A percentile compares a stretch with the other conserved stretches of the same genome.
phyloP scores from a whole-genome alignment of 768 basidiomycete genomes.

The Amanita thiersii region DNA sequence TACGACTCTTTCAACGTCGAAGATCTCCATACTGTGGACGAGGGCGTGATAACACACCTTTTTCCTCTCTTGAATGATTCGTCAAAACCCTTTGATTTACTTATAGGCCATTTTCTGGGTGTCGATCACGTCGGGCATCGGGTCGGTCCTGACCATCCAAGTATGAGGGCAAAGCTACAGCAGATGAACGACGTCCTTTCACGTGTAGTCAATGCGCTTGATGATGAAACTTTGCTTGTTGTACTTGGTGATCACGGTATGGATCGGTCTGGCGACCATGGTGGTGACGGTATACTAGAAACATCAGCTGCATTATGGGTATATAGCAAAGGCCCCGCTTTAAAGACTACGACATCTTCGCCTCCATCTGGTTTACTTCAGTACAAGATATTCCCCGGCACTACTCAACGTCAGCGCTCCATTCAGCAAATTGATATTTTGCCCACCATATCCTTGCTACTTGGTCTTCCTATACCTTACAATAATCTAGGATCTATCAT shows the following conservation, averaged over 20 bases:
- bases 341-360: slow-evolving; percentile 26
- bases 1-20: slow-evolving; percentile 99
- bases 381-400: slow-evolving; percentile 52
- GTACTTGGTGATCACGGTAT: slow-evolving; percentile 97
- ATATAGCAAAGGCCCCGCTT: slow-evolving; percentile 67
- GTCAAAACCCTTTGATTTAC: slow-evolving; percentile 66
- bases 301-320: slow-evolving; percentile 86
- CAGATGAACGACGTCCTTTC: slow-evolving; percentile 83
- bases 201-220: slow-evolving; percentile 63
- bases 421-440: slow-evolving; percentile 93
- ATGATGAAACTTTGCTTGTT: slow-evolving; percentile 86
- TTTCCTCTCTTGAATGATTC: slow-evolving; percentile 63
- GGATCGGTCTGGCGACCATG: slow-evolving; percentile 92
- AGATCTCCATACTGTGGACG: slow-evolving; percentile 92
- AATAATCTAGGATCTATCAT: slow-evolving; percentile 91
- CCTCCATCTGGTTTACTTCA: slow-evolving; percentile 48
- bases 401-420: slow-evolving; percentile 42
- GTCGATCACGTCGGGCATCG: slow-evolving; percentile 97
- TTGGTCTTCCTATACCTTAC: slow-evolving; percentile 91
- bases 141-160: slow-evolving; percentile 81
- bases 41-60: slow-evolving; percentile 79
- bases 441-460: slow-evolving; percentile 78
- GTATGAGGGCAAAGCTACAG: slow-evolving; percentile 76
- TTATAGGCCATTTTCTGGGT: slow-evolving; percentile 90
- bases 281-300: slow-evolving; percentile 82